Conservation (phyloP, 73 alveolate species). For the Diophrys sp. region DNA sequence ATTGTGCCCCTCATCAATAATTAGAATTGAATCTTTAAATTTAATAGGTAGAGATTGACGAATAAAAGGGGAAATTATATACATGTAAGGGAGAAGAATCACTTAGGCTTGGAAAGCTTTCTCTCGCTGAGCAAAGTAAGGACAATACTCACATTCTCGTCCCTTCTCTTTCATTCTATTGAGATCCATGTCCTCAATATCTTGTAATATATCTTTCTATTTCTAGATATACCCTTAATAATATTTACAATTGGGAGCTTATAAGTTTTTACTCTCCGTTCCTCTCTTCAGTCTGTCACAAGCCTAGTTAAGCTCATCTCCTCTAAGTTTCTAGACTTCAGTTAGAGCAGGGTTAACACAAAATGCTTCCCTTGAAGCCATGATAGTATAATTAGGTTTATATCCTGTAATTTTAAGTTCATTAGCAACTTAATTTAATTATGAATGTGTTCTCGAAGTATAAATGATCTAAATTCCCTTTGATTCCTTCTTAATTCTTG, state of each 20-base stretch:
- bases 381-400: conserved; percentile 52
- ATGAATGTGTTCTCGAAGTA: conserved; percentile 85
- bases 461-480: conserved; percentile 53
- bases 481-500: neutral
- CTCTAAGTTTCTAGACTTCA: conserved; percentile 41
- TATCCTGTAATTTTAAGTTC: conserved; percentile 76
- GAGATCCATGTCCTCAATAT: conserved; percentile 32
- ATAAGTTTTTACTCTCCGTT: conserved; percentile 33
- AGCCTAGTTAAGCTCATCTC: conserved; percentile 50
- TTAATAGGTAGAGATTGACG: neutral
- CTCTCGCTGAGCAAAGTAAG: conserved; percentile 31
- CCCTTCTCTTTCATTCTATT: conserved; percentile 10
- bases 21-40: neutral
- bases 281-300: conserved; percentile 58
- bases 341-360: conserved; percentile 62
- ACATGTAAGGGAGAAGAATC: conserved; percentile 52
- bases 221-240: conserved; percentile 12
- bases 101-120: conserved; percentile 32
- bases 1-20: conserved; percentile 18
- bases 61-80: conserved; percentile 18
- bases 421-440: conserved; percentile 68
- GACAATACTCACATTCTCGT: conserved; percentile 19
- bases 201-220: neutral
- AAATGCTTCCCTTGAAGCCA: conserved; percentile 79
- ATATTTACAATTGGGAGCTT: conserved; percentile 30